Evolutionary conservation across 768 basidiomycete genomes (phyloP).

Genomic region (Daedaleopsis nitida): DNA sequence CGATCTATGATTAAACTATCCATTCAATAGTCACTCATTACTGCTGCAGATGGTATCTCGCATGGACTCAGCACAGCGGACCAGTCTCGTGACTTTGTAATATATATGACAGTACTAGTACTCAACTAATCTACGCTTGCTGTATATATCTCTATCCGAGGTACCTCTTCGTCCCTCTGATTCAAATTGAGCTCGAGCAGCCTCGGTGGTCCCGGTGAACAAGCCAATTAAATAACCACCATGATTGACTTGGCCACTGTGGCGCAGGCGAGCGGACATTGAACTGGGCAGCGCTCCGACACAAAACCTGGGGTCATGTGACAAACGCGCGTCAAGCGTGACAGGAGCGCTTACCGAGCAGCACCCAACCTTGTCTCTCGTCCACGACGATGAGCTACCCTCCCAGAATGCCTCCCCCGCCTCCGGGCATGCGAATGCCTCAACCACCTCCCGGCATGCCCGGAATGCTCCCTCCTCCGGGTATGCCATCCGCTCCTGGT

Average conservation of each 20-base stretch:
- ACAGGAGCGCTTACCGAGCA: slow-evolving; percentile 16
- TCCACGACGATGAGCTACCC: slow-evolving; percentile 48
- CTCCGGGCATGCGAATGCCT: slow-evolving; percentile 41
- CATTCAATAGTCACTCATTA: background rate
- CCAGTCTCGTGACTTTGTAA: too few relatives aligned
- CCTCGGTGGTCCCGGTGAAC: too few relatives aligned
- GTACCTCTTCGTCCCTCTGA: too few relatives aligned
- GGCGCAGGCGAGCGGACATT: too few relatives aligned
- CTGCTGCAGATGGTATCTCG: background rate
- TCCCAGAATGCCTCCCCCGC: slow-evolving; percentile 56
- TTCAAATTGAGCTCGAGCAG: too few relatives aligned
- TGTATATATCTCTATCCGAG: too few relatives aligned
- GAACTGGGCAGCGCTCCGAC: background rate
- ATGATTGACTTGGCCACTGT: too few relatives aligned
- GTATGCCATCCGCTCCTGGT: slow-evolving; percentile 36
- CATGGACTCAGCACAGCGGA: too few relatives aligned
- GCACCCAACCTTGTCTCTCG: slow-evolving; percentile 21
- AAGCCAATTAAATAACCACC: too few relatives aligned
- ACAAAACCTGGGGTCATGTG: background rate
- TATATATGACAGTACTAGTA: too few relatives aligned
- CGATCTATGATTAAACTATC: slow-evolving; percentile 60
- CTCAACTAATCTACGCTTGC: too few relatives aligned
- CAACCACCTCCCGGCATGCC: slow-evolving; percentile 44
- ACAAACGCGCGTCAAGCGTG: slow-evolving; percentile 12
- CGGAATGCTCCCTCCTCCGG: slow-evolving; percentile 36